A percentile compares a stretch with the other conserved stretches of the same genome.
These are phyloP conservation scores for Dendryphion nanum DNA, from an alignment of 2,329 filamentous ascomycete genomes.

Conservation along the genomic window DNA sequence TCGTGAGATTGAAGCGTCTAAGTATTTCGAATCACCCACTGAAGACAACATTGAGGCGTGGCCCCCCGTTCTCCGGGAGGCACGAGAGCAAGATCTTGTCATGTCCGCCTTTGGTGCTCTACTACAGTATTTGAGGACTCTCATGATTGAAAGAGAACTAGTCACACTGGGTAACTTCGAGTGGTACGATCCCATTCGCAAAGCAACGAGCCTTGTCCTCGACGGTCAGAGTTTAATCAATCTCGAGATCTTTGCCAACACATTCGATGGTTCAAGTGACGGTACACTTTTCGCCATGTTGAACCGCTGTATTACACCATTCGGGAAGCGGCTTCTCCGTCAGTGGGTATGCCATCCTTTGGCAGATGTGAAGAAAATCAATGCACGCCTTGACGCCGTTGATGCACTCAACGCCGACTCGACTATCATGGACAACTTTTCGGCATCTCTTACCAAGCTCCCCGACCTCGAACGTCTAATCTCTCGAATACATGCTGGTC, in stretches of 20 bases:
- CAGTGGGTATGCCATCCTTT: constrained; percentile 98
- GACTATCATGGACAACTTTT: constrained; percentile 80
- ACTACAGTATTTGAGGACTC: constrained; percentile 74
- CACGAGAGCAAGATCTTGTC: constrained; percentile 72
- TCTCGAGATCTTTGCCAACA: constrained; percentile 95
- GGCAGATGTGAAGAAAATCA: constrained; percentile 82
- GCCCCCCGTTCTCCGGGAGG: constrained; percentile 72
- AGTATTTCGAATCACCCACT: constrained; percentile 70
- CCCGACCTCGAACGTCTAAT: constrained; percentile 93
- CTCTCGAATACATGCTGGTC: constrained; percentile 87
- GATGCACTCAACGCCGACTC: constrained; percentile 86
- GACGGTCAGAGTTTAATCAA: constrained; percentile 97
- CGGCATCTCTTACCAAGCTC: constrained; percentile 82
- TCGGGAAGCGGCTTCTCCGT: constrained; percentile 92
- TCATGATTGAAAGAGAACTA: constrained; percentile 86
- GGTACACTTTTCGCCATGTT: constrained; percentile 88
- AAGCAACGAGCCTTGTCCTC: constrained; percentile 82
- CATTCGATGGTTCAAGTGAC: constrained; percentile 77
- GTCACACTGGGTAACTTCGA: constrained; percentile 88
- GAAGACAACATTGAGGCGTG: constrained; percentile 64
- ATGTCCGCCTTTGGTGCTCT: constrained; percentile 92
- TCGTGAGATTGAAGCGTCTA: constrained; percentile 74
- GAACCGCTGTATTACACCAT: constrained; percentile 93
- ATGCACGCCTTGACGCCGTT: constrained; percentile 89
- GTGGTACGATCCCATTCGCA: constrained; percentile 89